Evolutionary conservation across 73 alveolate species (phyloP), one percentile per base, ranked within the genome.

Genomic region (Paramecium octaurelia): DNA sequence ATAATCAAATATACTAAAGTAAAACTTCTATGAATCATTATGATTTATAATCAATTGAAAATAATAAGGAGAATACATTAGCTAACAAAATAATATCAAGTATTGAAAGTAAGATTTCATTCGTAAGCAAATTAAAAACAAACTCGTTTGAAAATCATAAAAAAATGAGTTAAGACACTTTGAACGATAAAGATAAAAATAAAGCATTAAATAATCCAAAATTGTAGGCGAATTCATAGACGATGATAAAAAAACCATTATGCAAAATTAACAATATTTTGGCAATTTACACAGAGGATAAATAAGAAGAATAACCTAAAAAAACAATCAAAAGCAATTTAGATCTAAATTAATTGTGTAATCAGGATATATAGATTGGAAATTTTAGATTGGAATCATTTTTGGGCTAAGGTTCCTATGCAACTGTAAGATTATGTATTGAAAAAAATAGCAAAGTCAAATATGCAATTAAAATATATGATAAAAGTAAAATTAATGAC

Each of bases 381-480:
- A 69, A 71, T 44, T 89, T 70, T 44, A 89, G 68, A 46, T 71
- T 89, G 6, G 94, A 70, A 70, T 71, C 95, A 69, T 95, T 92
- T 18, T 21, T 97, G 1, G 99, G 99, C 11, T 91, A 95, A 85
- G 99, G 99, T 50, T 98, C 99, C 3, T 97, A 97, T 93, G 99
- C 99, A 16, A 93, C 95, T 0, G 99, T 97, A 14, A 95, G 96
- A 88, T 85, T 89, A 11, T 97, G 93, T 8, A 80, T 88, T 31
- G 95, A 97, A 57, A 95, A 93, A 86, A 36, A 87, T 48, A 44
- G 98, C 21, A 95, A 93, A 86, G 92, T 89, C 16, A 93, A 88
- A 57, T 96, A 90, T 87, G 99, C 99, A 35, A 95, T 97, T 85
- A 97, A 97, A 93, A 96, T 97, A 54, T 97, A 97, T 93, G 97